Base-by-base conservation (phyloP, 1,284 basidiomycete genomes). In the Puccinia horiana region DNA sequence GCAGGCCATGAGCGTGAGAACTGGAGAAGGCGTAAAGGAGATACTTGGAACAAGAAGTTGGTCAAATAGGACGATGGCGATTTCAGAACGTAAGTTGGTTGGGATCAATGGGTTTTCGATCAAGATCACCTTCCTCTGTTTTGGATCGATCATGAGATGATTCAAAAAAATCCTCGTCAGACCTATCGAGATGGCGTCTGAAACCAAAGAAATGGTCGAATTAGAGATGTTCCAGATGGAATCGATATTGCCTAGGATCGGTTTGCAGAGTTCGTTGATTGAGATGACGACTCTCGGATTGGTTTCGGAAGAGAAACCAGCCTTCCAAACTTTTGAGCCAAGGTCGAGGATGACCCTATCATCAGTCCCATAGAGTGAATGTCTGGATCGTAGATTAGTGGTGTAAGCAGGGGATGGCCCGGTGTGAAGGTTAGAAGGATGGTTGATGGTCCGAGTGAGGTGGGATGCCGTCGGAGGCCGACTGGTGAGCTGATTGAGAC, bases 1-100 rank as follows among this genome's bases (percentile, higher is more conserved):
- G 1, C 92, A 91, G 0, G 95, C 92, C 81, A 97, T 89, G 20
- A 98, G 88, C 0, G 94, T 90, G 14, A 97, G 90, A 0, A 98
- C 88, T 84, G 94, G 93, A 82, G 94, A 92, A 11, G 93, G 92
- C 0, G 93, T 93, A 87, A 98, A 98, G 0, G 94, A 95, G 83
- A 99, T 90, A 1, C 93, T 95, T 1, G 96, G 95, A 35, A 93
- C 95, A 88, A 96, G 93, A 18, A 96, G 88, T 85, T 96, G 96
- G 83, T 93, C 92, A 86, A 99, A 98, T 14, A 99, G 88, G 58
- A 94, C 91, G 74, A 91, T 90, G 6, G 94, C 94, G 72, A 99
- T 90, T 83, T 91, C 91, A 70, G 96, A 93, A 87, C 97, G 97
- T 86, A 98, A 91, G 83, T 92, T 90, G 1, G 93, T 88, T 0